A percentile compares a stretch with the other conserved stretches of the same genome.
These are phyloP conservation scores for Globisporangium okanoganense DNA, from an alignment of 352 stramenopile species.

Conservation along the genomic window DNA sequence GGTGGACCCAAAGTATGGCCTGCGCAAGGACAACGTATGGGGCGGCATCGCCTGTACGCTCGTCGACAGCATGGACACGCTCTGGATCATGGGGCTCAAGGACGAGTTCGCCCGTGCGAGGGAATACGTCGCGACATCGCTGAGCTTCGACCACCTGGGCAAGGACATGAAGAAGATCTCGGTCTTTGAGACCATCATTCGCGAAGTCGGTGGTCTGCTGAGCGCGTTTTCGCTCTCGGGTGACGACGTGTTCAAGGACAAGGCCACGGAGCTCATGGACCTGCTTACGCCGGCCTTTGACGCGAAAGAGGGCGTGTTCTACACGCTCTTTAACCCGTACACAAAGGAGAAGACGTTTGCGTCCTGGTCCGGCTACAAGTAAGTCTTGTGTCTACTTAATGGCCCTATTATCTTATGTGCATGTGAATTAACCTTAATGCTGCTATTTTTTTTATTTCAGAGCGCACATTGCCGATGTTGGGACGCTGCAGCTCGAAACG, in stretches of 20 bases:
- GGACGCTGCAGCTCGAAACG: constrained; percentile 83
- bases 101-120: constrained; percentile 90
- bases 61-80: constrained; percentile 95
- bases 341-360: constrained; percentile 41
- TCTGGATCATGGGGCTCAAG: constrained; percentile 96
- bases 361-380: constrained; percentile 35
- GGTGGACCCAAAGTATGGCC: constrained; percentile 76
- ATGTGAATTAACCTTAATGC: background rate
- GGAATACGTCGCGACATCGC: constrained; percentile 78
- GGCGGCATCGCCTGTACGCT: constrained; percentile 89
- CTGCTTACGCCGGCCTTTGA: constrained; percentile 90
- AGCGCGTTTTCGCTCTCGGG: constrained; percentile 92
- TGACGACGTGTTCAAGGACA: constrained; percentile 88
- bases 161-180: constrained; percentile 73
- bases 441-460: constrained; percentile 14
- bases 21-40: constrained; percentile 79
- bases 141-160: constrained; percentile 82
- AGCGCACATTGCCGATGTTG: constrained; percentile 77
- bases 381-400: background rate
- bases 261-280: constrained; percentile 92
- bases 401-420: background rate
- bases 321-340: constrained; percentile 86
- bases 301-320: constrained; percentile 87
- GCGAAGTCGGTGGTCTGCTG: constrained; percentile 95
- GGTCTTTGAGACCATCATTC: constrained; percentile 99